Conservation (phyloP, 208 protist species). For the Phytomonas serpens region DNA sequence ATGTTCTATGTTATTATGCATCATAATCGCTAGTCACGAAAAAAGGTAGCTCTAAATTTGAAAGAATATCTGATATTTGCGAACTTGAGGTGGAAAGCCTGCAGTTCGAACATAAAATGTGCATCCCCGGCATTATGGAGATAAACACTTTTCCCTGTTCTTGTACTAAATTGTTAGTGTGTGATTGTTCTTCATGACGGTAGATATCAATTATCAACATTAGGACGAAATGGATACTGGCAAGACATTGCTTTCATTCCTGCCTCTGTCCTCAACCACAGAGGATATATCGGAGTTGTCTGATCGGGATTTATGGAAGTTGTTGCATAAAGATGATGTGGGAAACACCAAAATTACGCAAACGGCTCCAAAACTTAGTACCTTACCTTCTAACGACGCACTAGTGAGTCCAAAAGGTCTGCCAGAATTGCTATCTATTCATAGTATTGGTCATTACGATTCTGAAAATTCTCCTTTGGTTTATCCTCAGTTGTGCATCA, state of each 20-base stretch:
- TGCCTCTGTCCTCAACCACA: not conserved
- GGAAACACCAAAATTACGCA: not conserved
- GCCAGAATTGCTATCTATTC: not conserved
- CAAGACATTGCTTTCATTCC: not conserved
- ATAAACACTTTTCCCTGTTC: not conserved
- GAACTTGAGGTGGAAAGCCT: not conserved
- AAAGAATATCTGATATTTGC: not conserved
- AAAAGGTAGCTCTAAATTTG: not conserved
- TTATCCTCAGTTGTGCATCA: not conserved
- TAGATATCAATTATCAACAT: not conserved
- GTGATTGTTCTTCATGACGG: not conserved
- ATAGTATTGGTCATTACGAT: not conserved
- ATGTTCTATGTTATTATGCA: not conserved
- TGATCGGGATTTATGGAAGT: not conserved
- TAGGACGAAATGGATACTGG: not conserved
- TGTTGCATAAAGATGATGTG: not conserved
- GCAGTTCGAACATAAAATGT: not conserved
- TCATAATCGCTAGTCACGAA: not conserved
- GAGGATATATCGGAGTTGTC: not conserved
- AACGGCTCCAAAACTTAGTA: not conserved
- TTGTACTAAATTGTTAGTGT: not conserved
- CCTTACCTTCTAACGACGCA: not conserved
- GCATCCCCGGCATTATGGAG: not conserved
- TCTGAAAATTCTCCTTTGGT: not conserved
- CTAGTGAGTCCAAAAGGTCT: not conserved